phyloP scores from a whole-genome alignment of 1,284 basidiomycete genomes.

The Melampsora larici-populina region DNA sequence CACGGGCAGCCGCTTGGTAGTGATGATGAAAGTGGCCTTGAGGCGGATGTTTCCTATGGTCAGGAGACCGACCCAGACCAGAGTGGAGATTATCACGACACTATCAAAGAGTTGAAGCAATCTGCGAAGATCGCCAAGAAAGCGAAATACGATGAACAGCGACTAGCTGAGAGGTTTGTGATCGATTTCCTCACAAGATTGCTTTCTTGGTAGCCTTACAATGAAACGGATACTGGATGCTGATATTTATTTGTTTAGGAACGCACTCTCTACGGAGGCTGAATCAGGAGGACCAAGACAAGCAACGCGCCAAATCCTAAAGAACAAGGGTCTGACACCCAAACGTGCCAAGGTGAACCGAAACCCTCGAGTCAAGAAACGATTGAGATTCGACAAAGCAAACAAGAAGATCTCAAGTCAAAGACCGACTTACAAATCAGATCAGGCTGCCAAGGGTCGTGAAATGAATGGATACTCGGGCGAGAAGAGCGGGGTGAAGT shows the following conservation, averaged over 20 bases:
- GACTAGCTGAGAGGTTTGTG: slow-evolving; percentile 65
- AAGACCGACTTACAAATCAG: slow-evolving; percentile 73
- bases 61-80: slow-evolving; percentile 53
- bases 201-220: too few species aligned
- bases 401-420: slow-evolving; percentile 84
- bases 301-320: slow-evolving; percentile 80
- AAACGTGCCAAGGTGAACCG: slow-evolving; percentile 74
- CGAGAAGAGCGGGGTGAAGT: slow-evolving; percentile 72
- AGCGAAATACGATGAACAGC: slow-evolving; percentile 68
- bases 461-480: slow-evolving; percentile 58
- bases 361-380: slow-evolving; percentile 94
- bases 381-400: slow-evolving; percentile 83
- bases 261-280: slow-evolving; percentile 27
- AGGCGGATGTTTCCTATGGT: slow-evolving; percentile 49
- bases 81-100: slow-evolving; percentile 71
- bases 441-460: slow-evolving; percentile 63
- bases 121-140: slow-evolving; percentile 74
- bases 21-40: slow-evolving; percentile 53
- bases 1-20: slow-evolving; percentile 48
- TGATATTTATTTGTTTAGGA: slow-evolving; percentile 12
- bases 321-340: slow-evolving; percentile 88
- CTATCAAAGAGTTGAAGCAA: slow-evolving; percentile 71
- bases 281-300: slow-evolving; percentile 67
- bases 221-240: too few species aligned
- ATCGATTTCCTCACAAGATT: not conserved